phyloP scores from a whole-genome alignment of 768 basidiomycete species.

The Favolaschia claudopus region DNA sequence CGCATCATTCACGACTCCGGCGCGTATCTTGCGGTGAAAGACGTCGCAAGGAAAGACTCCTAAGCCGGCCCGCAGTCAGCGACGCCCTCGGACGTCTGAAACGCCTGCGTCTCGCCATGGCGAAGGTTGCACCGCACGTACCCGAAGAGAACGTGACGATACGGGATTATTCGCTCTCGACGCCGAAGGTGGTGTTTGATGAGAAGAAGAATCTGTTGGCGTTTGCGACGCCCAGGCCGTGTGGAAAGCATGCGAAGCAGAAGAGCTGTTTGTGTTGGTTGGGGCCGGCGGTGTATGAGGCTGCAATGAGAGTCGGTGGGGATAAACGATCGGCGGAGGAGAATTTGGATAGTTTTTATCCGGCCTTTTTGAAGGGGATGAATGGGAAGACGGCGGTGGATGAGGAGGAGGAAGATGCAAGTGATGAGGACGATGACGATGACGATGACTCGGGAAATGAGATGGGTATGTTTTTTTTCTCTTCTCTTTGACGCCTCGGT shows the following conservation, averaged over 20 bases:
- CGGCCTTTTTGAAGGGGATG: no score
- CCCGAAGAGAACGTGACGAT: background rate
- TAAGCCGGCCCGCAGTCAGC: background rate
- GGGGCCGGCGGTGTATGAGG: background rate
- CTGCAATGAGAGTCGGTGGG: background rate
- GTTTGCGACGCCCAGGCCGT: background rate
- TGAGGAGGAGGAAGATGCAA: no score
- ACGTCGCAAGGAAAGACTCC: background rate
- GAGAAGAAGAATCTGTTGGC: background rate
- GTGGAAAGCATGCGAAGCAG: background rate
- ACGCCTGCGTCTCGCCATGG: background rate
- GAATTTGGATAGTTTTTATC: no score
- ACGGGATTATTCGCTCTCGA: background rate
- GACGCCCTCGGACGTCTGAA: background rate
- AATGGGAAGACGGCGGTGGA: no score
- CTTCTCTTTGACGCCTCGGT: no score
- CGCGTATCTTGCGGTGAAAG: background rate
- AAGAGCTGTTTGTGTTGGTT: constrained; percentile 11
- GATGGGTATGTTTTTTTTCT: no score
- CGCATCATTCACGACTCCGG: constrained; percentile 1
- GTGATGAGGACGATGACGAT: no score
- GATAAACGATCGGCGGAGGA: no score
- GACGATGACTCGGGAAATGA: no score
- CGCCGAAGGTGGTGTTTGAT: background rate
- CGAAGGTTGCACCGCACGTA: background rate